Evolutionary conservation across 2,329 filamentous ascomycete genomes (phyloP), one percentile per base, ranked within the genome.

Genomic region (Fusarium anthophilum): DNA sequence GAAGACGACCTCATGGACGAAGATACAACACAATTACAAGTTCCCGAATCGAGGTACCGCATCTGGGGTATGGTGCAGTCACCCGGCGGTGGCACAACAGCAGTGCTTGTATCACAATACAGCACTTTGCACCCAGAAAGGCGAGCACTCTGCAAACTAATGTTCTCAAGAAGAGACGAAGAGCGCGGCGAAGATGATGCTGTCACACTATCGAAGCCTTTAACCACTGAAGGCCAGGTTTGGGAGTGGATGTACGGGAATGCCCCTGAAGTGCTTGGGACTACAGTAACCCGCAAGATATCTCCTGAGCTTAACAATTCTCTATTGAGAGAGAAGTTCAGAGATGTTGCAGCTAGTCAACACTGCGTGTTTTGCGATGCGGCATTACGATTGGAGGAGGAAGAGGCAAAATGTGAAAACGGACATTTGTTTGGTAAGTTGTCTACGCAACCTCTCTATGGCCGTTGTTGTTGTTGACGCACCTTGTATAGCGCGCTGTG

Each of bases 201-300:
- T 22, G 41, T 28, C 43, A 22, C 38, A 22, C 24, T 51, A 44
- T 61, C 62, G 32, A 74, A 66, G 58, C 76, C 39, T 8, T 35
- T 79, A 13, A 78, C 87, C n/a, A 89, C 88, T 5, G 89, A 91
- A 77, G 89, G 85, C 0, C 81, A 82, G 43, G 82, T 87, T 50
- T 90, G 88, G 85, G 86, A 90, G 69, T 89, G 87, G 84, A 88
- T 90, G 86, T 90, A 91, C 74, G 88, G 87, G 24, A 81, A 81
- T n/a, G 87, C 86, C 0, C 81, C 83, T 1, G 81, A 83, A 5
- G 85, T 89, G 6, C 81, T 84, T 0, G 87, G 85, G 8, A 81
- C 85, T 28, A 80, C 81, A 22, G 54, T 69, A 24, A 56, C 74
- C 12, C 66, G 76, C 30, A 74, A 78, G 47, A 70, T 56, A 39